Base-by-base conservation (phyloP, 371 early-diverging fungal species). In the Rhizomucor miehei region DNA sequence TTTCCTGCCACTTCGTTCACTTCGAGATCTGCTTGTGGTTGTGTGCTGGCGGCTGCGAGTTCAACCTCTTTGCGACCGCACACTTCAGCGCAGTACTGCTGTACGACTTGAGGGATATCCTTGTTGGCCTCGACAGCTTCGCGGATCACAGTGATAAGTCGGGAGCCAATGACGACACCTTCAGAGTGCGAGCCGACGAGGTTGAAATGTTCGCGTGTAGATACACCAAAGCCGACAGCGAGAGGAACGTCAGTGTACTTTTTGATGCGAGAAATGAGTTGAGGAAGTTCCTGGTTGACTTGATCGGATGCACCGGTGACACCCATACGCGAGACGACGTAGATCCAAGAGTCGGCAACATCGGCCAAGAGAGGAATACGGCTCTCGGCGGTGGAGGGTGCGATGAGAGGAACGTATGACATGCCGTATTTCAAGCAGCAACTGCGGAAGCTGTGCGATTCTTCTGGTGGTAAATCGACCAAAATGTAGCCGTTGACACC, bases 151-250 rank as follows among this genome's bases (percentile, higher is more conserved):
- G 89, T 89, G 44, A 97, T 91, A 54, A 97, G 82, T 63, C 87
- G 88, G 54, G 92, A 91, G 48, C 97, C 97, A 61, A 97, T 92
- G 12, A 97, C 94, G 45, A 97, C 95, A 69, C 94, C 98, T 52
- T 97, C 95, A 8, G 94, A 87, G 49, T 89, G 84, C n/a, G 76
- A 65, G 12, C 89, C 95, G 16, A 97, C 93, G 29, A 81, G 66
- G 36, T 77, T 60, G 63, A 95, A 98, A 53, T 97, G 97, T 50
- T 90, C 90, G 37, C 87, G 80, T 17, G 81, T 95, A 23, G 90
- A 80, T 16, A 98, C 95, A 63, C 99, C 97, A 69, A 98, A 98
- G 35, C 99, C 99, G 35, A 98, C 95, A 14, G 97, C 99, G 44
- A 98, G 75, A 3, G 95, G 93, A 24, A 89, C 59, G 21, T 79